A percentile compares a stretch with the other conserved stretches of the same genome.
These are phyloP conservation scores for Gymnopilus dilepis DNA, from an alignment of 768 basidiomycete genomes.

Conservation along the genomic window DNA sequence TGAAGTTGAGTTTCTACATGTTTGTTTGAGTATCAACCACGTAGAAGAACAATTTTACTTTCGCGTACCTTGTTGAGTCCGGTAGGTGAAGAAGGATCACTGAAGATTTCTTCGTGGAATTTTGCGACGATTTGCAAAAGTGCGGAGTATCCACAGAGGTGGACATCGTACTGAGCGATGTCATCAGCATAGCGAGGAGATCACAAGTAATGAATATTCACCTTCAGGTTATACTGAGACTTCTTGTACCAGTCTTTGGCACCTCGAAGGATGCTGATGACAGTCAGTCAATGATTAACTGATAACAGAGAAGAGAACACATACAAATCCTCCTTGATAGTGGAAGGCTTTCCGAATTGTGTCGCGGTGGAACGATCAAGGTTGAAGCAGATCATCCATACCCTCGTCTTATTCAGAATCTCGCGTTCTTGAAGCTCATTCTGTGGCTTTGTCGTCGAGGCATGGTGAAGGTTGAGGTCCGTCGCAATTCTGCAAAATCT, in stretches of 20 bases:
- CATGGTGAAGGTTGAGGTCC: constrained; percentile 84
- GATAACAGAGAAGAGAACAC: constrained; percentile 27
- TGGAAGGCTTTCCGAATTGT: constrained; percentile 89
- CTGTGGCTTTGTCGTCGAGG: constrained; percentile 60
- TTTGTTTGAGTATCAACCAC: constrained; percentile 9
- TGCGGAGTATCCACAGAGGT: constrained; percentile 74
- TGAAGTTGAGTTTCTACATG: constrained; percentile 69
- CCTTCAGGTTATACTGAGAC: constrained; percentile 64
- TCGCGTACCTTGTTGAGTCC: constrained; percentile 69
- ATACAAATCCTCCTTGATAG: constrained; percentile 84
- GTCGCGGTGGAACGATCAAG: constrained; percentile 87
- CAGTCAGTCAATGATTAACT: constrained; percentile 1
- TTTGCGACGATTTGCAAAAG: constrained; percentile 71
- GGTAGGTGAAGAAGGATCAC: constrained; percentile 66
- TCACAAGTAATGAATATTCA: constrained; percentile 30
- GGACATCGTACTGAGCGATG: constrained; percentile 65
- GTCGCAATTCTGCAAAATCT: constrained; percentile 69
- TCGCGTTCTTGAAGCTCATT: constrained; percentile 82
- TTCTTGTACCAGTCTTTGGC: constrained; percentile 78
- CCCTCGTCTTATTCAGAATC: constrained; percentile 81
- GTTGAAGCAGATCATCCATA: constrained; percentile 92
- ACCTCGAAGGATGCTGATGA: constrained; percentile 64
- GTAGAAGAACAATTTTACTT: neutral
- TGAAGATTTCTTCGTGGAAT: constrained; percentile 81
- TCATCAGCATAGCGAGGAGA: neutral